Conservation (phyloP, 768 basidiomycete genomes). For the Kwoniella europaea region DNA sequence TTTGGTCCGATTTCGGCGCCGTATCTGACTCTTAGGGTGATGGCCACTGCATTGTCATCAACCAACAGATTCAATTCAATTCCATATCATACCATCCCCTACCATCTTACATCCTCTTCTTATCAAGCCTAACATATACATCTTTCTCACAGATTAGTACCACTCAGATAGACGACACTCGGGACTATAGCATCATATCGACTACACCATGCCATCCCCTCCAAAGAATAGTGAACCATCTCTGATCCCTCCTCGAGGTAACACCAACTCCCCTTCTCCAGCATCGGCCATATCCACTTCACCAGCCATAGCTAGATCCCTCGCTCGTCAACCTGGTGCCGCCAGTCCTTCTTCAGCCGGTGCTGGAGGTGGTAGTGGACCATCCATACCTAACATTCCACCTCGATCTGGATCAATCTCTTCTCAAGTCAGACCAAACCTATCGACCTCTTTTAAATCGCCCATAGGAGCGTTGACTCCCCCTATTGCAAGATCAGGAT, state of each 20-base stretch:
- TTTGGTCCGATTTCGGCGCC: background rate
- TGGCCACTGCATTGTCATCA: background rate
- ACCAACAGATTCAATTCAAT: background rate
- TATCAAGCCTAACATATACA: too few relatives aligned
- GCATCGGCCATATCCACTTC: constrained; percentile 4
- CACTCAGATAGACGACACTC: too few relatives aligned
- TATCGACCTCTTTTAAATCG: constrained; percentile 24
- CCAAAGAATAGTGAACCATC: background rate
- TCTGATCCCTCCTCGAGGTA: background rate
- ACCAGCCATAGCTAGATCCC: constrained; percentile 13
- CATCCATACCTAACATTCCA: constrained; percentile 39
- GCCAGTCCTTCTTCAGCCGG: background rate
- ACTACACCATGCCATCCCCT: background rate
- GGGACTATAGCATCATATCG: too few relatives aligned
- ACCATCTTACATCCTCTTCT: too few relatives aligned
- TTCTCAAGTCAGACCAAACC: background rate
- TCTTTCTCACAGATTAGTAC: too few relatives aligned
- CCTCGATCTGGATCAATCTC: constrained; percentile 30
- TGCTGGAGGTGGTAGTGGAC: background rate
- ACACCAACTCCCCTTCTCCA: background rate
- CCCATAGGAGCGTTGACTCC: background rate
- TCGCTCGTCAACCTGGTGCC: background rate
- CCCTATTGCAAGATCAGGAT: background rate
- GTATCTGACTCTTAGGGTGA: background rate
- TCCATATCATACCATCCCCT: background rate